Evolutionary conservation across 1,284 basidiomycete species (phyloP), one percentile per base, ranked within the genome.

Genomic region (Phylloboletellus chloephorus): DNA sequence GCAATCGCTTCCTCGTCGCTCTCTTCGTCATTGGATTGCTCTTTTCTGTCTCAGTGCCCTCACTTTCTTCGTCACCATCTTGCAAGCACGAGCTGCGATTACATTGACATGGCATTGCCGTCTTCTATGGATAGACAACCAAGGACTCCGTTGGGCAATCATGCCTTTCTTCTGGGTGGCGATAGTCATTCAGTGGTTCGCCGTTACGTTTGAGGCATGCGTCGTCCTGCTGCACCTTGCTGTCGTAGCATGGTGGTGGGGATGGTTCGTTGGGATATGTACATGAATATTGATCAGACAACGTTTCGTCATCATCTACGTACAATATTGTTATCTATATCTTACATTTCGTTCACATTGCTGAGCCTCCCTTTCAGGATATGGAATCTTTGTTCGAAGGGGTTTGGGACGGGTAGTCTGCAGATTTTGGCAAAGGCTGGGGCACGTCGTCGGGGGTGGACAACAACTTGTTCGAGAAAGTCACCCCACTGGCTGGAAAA

Each of bases 241-340:
- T 3, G 73, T 80, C 15, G 60, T 78, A 26, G 52, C 68, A 15
- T 86, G 82, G 82, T 86, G 83, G 82, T 49, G 74, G 39, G 81
- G 79, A 23, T 86, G 82, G 82, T 67, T 67, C 17, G 54, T 82
- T 33, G 71, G 72, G 30, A 49, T 81, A 44, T 66, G 74, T 44
- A 62, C 63, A 39, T 74, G 56, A 59, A 47, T 26, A 31, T 23
- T 23, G 17, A 33, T 30, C 35, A 35, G 13, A 16, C 22, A 16
- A 37, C 4, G 7, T 35, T 39, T 23, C 20, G 13, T n/a, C 20
- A n/a, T 44, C 23, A 44, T 41, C 40, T 44, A 49, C 31, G n/a
- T 35, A 46, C 39, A 51, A 15, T 45, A 46, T 44, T 24, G 21
- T 37, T 46, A 44, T 45, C 25, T 44, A 41, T 42, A 42, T 34